Evolutionary conservation across 345 rosid genomes (phyloP), one percentile per base, ranked within the genome.

Genomic region (Acer yangbiense): DNA sequence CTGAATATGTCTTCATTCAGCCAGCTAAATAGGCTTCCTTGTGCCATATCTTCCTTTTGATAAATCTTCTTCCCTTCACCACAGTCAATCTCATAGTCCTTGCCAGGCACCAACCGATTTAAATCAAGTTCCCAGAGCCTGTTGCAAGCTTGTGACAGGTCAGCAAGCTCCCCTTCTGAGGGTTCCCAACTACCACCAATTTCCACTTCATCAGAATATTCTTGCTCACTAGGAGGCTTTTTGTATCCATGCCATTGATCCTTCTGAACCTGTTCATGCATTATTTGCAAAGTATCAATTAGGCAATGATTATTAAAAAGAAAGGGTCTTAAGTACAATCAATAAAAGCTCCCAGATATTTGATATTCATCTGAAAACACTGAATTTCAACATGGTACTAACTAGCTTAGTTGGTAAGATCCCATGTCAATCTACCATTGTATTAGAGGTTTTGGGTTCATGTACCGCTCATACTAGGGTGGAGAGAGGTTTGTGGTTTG

Each of bases 1-100:
- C 91, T 87, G 35, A 92, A 83, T 46, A 93, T 82, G 50, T 90
- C 93, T 17, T 95, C 97, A 67, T 69, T 85, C 71, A 95, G 83
- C 94, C 91, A 91, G 52, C 86, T 70, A 76, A 93, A 93, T 3
- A 95, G 81, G 68, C 83, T 74, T 81, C 94, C 97, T 84, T 88
- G 83, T 21, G 98, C 99, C 93, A 86, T 86, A 80, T 95, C 99
- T 16, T 86, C 81, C 81, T 78, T 89, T 71, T 88, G 86, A 78
- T 86, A 86, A 50, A 91, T 93, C 83, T 90, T 93, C 82, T 93
- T 95, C 60, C 98, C 99, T 65, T 88, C 99, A 74, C 97, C 99
- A 58, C 94, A 90, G 75, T 95, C 99, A 76, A 95, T 95, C 82
- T 84, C 84, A 63, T 95, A 95, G 79, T 93, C 96, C 81, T 79